Evolutionary conservation across 768 basidiomycete genomes (phyloP), one percentile per base, ranked within the genome.

Genomic region (Calocybe indica): DNA sequence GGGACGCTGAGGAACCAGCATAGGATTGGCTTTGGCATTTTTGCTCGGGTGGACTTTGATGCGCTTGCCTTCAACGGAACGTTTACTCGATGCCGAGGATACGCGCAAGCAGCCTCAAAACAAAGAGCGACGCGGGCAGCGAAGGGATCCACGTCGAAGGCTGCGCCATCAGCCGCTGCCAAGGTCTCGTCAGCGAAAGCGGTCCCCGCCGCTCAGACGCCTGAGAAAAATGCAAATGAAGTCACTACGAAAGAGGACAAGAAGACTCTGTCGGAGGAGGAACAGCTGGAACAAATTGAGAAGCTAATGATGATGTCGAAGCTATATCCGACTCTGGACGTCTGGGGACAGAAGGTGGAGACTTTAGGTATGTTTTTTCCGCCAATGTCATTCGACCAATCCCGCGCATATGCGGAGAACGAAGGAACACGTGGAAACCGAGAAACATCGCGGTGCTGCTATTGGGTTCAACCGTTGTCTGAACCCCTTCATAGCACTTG

Each of bases 291-390:
- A 37, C 65, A 71, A 47, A 55, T 74, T 32, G 68, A 74, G 41
- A 58, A 57, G 29, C 56, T 72, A 22, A 57, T 68, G 55, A 51
- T 54, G 5, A 67, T 68, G 57, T 52, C 62, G 7, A 59, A 64
- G 15, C 43, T 64, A 2, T 62, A 67, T 54, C 69, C 69, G 6
- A 69, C 66, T 5, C 53, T 66, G 3, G 74, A 76, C 49, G 58
- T 65, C 5, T 76, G 70, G 68, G 74, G 72, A 1, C 68, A 70
- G 46, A 48, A 55, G 30, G 60, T 71, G 2, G 63, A 69, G 14
- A 68, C 70, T 1, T 54, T 74, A 61, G 74, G 73, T 74, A 62
- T 28, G 60, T 52, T 40, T 31, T 30, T 29, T 50, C 5, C 9
- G 7, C 1, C 12, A 8, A 43, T 43, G 12, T 11, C 33, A 7